Percentiles rank a stretch among this genome's conserved stretches.
Evolutionary conservation across 1,284 basidiomycete genomes (phyloP).

Genomic region (Gastroboletus turbinatus): DNA sequence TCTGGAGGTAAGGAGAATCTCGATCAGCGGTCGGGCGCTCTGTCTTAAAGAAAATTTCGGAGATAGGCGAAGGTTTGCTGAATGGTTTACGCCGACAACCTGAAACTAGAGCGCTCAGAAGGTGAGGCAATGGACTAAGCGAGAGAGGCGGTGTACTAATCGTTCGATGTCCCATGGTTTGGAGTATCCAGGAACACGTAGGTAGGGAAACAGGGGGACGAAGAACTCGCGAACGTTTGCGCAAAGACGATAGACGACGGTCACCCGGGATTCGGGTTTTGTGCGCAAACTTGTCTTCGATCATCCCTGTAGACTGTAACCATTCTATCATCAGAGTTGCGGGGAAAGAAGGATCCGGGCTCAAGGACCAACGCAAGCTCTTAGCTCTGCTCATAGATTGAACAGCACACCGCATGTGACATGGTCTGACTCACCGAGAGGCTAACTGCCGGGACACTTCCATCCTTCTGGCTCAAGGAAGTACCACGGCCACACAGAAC

Average conservation of each 20-base stretch:
- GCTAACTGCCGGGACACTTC: not conserved
- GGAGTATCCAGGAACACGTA: not conserved
- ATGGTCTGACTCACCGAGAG: not conserved
- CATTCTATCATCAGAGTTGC: not conserved
- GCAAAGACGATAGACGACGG: not conserved
- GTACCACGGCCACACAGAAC: not conserved
- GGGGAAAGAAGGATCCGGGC: not conserved
- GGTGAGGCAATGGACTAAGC: not conserved
- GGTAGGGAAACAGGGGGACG: not conserved
- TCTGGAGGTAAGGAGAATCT: conserved; percentile 3
- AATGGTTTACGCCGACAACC: not conserved
- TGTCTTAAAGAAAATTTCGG: not conserved
- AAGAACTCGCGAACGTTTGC: not conserved
- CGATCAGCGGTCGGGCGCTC: not conserved
- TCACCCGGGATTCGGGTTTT: not conserved
- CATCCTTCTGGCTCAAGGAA: not conserved
- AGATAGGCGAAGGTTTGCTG: not conserved
- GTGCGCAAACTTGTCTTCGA: not conserved
- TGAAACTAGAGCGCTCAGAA: not conserved
- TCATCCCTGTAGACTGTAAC: not conserved
- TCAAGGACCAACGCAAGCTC: not conserved
- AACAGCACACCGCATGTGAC: not conserved
- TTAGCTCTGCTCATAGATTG: not conserved
- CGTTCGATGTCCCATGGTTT: not conserved
- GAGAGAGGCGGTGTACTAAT: not conserved